Evolutionary conservation across 2,329 filamentous ascomycete species (phyloP).

Genomic region (Fusarium anthophilum): DNA sequence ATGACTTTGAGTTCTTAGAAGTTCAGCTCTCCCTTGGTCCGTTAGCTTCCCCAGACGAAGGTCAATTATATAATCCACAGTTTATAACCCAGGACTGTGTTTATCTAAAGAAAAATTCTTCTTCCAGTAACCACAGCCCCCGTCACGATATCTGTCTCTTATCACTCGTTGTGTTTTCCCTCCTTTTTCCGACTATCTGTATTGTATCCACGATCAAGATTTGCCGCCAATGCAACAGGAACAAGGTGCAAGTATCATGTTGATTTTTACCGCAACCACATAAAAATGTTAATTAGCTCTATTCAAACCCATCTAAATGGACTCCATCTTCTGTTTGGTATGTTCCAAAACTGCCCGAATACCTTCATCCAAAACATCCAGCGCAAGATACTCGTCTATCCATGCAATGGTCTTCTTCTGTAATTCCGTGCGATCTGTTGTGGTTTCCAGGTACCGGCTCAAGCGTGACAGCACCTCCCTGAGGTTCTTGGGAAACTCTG

Average conservation of each 20-base stretch:
- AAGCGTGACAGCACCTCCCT: constrained; percentile 71
- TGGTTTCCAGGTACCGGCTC: constrained; percentile 58
- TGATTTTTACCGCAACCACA: neutral
- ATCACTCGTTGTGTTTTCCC: neutral
- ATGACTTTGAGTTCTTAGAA: neutral
- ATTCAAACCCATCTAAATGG: constrained; percentile 1
- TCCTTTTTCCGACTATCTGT: neutral
- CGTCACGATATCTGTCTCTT: neutral
- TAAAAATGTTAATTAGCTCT: neutral
- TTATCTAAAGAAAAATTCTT: neutral
- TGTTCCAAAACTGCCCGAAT: constrained; percentile 66
- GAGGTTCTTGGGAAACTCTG: constrained; percentile 78
- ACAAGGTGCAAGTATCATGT: neutral
- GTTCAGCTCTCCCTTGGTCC: neutral
- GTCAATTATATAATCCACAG: neutral
- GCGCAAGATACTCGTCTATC: constrained; percentile 62
- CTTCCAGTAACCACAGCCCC: neutral
- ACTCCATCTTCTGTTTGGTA: constrained; percentile 51
- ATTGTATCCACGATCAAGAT: neutral
- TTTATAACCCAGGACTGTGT: neutral
- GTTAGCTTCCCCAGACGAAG: neutral
- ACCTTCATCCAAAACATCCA: constrained; percentile 63
- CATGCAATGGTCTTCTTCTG: constrained; percentile 61
- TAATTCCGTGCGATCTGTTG: constrained; percentile 57
- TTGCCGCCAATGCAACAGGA: neutral